These are phyloP conservation scores for cucumber (Cucumis sativus) DNA, from an alignment of 306 rosid genomes.

Conservation along the genomic window Cucumber_9930_V3 NC_026657.2:12309501-12310000, in stretches of 20 bases:
- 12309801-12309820: constrained; percentile 26
- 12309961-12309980: constrained; percentile 22
- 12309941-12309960: constrained; percentile 42
- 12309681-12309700: neutral
- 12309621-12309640: neutral
- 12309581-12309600: no score
- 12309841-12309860: constrained; percentile 20
- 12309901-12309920: constrained; percentile 50
- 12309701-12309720: constrained; percentile 7
- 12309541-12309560: no score
- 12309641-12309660: neutral
- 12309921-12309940: constrained; percentile 41
- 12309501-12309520: no score
- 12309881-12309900: constrained; percentile 71
- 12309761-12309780: constrained; percentile 18
- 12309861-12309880: constrained; percentile 18
- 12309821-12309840: constrained; percentile 2
- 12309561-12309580: no score
- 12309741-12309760: constrained; percentile 5
- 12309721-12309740: constrained; percentile 12
- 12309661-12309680: neutral
- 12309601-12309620: no score
- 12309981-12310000: constrained; percentile 59
- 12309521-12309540: no score
- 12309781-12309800: constrained; percentile 9